Evolutionary conservation across 2,329 filamentous ascomycete genomes (phyloP), one percentile per base, ranked within the genome.

Genomic region (Myriosclerotinia curreyana): DNA sequence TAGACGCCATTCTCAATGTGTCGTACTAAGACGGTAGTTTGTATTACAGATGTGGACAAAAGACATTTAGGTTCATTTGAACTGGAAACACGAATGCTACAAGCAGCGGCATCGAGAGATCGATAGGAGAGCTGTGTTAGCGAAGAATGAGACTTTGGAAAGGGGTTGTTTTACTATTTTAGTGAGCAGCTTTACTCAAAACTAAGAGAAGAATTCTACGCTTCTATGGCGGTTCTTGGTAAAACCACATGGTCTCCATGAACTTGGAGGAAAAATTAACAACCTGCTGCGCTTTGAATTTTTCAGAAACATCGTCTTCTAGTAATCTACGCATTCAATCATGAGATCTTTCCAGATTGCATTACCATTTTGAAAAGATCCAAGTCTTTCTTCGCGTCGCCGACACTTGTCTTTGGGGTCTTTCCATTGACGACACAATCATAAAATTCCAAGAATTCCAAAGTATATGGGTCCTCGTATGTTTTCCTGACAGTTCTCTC

Each of bases 381-480:
- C 46, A 71, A 40, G 53, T 71, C 69, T 25, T 64, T 38, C 53
- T 12, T 63, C 6, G 68, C 75, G 68, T 77, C 75, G 31, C 64
- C 60, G 20, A 70, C 69, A 9, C 68, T 73, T 12, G 72, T 76
- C 62, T 77, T 77, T 1, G 70, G 69, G 25, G 28, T 52, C 56
- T 70, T 74, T 40, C 69, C 71, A 25, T 73, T 60, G 2, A 69
- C 59, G 7, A 74, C 63, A 36, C 66, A 66, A 28, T 70, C 64
- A 53, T 77, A 75, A 12, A 78, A 67, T 22, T 76, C 71, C 46
- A 73, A 54, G 59, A 79, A 71, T 67, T 79, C 75, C 0, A 73
- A 62, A 0, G 76, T 77, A 62, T 77, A 79, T 0, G 75, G 69
- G 51, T 79, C 78, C 38, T 77, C 73, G 49, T 82, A 86, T 0